Evolutionary conservation across 192 early-diverging fungal species (phyloP).

Genomic region (Coemansia sp.): DNA sequence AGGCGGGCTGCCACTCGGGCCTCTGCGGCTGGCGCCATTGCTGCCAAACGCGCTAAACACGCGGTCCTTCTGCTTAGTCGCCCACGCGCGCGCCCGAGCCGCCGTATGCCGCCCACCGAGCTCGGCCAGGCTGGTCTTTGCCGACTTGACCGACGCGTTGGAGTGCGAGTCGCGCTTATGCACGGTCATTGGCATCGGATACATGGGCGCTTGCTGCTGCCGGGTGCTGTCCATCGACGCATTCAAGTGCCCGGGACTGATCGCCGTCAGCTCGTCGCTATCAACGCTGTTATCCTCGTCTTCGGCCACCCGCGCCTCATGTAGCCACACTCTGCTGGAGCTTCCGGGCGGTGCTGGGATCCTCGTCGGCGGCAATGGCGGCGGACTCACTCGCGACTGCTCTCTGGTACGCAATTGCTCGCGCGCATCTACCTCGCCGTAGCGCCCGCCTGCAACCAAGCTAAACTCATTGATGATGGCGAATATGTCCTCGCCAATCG

Average conservation of each 20-base stretch:
- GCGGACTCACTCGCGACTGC: background rate
- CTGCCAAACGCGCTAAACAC: conserved; percentile 35
- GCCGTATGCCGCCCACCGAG: conserved; percentile 44
- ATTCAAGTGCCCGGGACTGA: background rate
- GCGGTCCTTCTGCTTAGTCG: conserved; percentile 34
- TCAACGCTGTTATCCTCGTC: conserved; percentile 8
- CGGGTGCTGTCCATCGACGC: background rate
- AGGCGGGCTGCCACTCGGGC: background rate
- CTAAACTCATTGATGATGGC: conserved; percentile 52
- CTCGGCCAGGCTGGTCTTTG: conserved; percentile 19
- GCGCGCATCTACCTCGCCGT: conserved; percentile 47
- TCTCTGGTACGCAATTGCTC: conserved; percentile 14
- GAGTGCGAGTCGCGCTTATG: conserved; percentile 33
- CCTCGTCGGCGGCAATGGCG: background rate
- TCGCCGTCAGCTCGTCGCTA: background rate
- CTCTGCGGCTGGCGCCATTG: conserved; percentile 9
- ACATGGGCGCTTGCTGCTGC: background rate
- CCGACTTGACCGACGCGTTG: conserved; percentile 12
- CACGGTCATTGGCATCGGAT: background rate
- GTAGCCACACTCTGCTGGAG: background rate
- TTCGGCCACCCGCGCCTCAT: background rate
- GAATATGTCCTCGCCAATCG: conserved; percentile 50
- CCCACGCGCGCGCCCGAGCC: conserved; percentile 47
- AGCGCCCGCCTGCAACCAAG: conserved; percentile 36
- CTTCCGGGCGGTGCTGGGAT: background rate